A percentile compares a stretch with the other conserved stretches of the same genome.
Conservation (phyloP, 768 basidiomycete species). For the Suillus brevipes region DNA sequence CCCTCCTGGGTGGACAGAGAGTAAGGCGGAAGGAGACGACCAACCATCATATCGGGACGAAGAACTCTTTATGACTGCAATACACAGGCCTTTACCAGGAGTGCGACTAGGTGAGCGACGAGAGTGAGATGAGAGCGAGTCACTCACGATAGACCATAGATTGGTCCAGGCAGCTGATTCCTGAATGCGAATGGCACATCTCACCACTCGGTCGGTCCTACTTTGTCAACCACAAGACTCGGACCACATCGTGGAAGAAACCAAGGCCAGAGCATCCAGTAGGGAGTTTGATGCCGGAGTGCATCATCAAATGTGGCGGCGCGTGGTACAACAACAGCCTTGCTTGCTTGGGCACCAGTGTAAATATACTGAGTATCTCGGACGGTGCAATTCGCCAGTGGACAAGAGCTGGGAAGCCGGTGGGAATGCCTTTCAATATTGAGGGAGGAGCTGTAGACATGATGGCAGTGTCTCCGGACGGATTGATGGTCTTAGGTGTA, state of each 20-base stretch:
- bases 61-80: neutral
- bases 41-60: rapidly evolving
- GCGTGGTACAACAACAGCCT: neutral
- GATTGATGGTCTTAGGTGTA: neutral
- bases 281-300: neutral
- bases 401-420: neutral
- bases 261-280: neutral
- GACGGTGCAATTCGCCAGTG: neutral
- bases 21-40: neutral
- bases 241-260: neutral
- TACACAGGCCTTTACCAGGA: neutral
- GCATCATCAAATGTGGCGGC: neutral
- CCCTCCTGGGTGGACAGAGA: neutral
- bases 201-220: neutral
- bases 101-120: neutral
- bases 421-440: neutral
- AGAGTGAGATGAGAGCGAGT: neutral
- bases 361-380: neutral
- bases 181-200: neutral
- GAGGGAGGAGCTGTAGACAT: constrained; percentile 35
- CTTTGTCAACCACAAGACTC: neutral
- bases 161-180: neutral
- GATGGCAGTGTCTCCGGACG: neutral
- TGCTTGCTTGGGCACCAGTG: neutral
- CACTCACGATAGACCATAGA: neutral